A percentile compares a stretch with the other conserved stretches of the same genome.
These are phyloP conservation scores for Kwoniella europaea DNA, from an alignment of 768 basidiomycete species.

Conservation along the genomic window DNA sequence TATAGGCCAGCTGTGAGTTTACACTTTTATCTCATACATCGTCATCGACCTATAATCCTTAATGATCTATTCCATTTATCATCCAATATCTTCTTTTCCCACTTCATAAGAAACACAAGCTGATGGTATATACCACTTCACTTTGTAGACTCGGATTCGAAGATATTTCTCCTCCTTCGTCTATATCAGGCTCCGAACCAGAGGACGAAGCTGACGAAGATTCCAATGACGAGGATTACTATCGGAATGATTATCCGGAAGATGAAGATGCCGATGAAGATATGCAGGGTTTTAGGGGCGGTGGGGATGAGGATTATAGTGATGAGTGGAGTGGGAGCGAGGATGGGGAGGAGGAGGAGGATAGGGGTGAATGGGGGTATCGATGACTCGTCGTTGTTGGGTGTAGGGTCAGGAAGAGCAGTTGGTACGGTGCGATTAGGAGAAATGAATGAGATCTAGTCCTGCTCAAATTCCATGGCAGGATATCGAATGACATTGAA, in stretches of 20 bases:
- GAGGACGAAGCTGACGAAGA: slow-evolving; percentile 57
- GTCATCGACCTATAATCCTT: too few relatives aligned
- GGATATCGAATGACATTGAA: too few relatives aligned
- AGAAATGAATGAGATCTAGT: not conserved
- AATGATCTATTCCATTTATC: too few relatives aligned
- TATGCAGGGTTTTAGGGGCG: slow-evolving; percentile 43
- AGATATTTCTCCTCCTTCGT: slow-evolving; percentile 46
- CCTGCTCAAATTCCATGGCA: too few relatives aligned
- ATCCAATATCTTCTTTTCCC: not conserved
- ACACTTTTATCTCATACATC: not conserved
- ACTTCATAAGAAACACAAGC: not conserved
- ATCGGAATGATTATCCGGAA: slow-evolving; percentile 55
- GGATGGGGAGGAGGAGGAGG: slow-evolving; percentile 20
- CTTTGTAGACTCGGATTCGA: slow-evolving; percentile 43
- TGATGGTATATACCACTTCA: not conserved
- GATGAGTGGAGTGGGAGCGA: slow-evolving; percentile 30
- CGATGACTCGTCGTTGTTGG: slow-evolving; percentile 9
- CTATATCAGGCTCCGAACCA: slow-evolving; percentile 42
- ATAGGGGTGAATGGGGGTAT: slow-evolving; percentile 32
- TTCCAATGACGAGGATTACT: slow-evolving; percentile 53
- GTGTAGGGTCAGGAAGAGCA: too few relatives aligned
- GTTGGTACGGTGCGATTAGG: too few relatives aligned
- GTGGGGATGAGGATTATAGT: slow-evolving; percentile 15
- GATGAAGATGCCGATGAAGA: slow-evolving; percentile 55
- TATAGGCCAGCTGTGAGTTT: slow-evolving; percentile 24